A percentile compares a stretch with the other conserved stretches of the same genome.
These are phyloP conservation scores for Tolypocladium nubicola DNA, from an alignment of 2,329 filamentous ascomycete genomes.

Conservation along the genomic window DNA sequence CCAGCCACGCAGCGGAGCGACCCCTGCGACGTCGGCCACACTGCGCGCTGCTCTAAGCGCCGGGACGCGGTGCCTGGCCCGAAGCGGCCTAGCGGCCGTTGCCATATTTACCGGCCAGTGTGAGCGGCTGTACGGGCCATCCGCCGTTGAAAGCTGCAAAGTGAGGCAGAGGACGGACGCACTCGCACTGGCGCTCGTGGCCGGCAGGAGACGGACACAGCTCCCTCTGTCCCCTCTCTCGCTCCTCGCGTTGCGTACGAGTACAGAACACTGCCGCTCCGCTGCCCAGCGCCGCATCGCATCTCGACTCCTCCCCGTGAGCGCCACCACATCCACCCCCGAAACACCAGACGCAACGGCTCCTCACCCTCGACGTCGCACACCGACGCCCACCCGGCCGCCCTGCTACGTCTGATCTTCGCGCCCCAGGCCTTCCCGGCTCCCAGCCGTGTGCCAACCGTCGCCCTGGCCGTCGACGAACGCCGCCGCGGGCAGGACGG, in stretches of 20 bases:
- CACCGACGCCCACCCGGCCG: background rate
- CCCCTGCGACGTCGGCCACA: background rate
- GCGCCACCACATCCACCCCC: background rate
- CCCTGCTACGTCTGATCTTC: background rate
- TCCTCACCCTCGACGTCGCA: background rate
- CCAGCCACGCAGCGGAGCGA: too few relatives aligned
- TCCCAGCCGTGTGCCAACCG: background rate
- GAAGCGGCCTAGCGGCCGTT: background rate
- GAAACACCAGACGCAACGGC: background rate
- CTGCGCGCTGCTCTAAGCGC: background rate
- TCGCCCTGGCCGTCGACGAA: background rate
- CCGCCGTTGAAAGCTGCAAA: too few relatives aligned
- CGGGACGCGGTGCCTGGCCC: background rate
- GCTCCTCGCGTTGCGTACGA: too few relatives aligned
- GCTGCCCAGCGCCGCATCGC: too few relatives aligned
- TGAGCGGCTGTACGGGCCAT: too few relatives aligned
- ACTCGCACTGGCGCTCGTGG: too few relatives aligned
- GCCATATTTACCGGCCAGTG: background rate
- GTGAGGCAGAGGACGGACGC: too few relatives aligned
- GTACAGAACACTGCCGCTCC: too few relatives aligned
- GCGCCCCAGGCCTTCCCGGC: background rate
- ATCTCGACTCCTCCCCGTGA: background rate
- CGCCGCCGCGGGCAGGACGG: background rate
- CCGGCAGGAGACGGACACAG: too few relatives aligned
- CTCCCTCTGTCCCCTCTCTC: too few relatives aligned